phyloP scores from a whole-genome alignment of 208 protist species.

The Crithidia fasciculata region DNA sequence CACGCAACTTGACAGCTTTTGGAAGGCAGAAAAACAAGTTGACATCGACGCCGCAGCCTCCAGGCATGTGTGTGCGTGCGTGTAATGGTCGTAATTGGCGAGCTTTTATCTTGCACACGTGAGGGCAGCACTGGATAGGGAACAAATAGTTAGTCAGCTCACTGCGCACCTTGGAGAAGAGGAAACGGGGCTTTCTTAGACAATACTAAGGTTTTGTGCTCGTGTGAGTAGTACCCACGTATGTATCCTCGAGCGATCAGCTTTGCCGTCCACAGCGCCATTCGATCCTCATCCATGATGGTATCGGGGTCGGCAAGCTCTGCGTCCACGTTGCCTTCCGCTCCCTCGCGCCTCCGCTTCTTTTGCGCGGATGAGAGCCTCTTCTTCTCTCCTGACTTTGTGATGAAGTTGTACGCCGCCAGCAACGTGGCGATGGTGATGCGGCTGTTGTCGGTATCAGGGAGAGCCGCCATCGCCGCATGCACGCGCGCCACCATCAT shows the following conservation, averaged over 20 bases:
- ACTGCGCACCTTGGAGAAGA: conserved; percentile 27
- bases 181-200: conserved; percentile 77
- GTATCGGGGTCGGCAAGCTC: conserved; percentile 19
- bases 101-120: too few species aligned
- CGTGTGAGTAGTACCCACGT: conserved; percentile 82
- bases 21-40: too few species aligned
- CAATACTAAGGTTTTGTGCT: conserved; percentile 83
- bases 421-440: conserved; percentile 65
- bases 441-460: conserved; percentile 70
- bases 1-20: too few species aligned
- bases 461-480: conserved; percentile 44
- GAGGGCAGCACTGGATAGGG: too few species aligned
- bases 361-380: background rate
- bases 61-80: too few species aligned
- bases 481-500: conserved; percentile 68
- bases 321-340: background rate
- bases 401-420: conserved; percentile 50
- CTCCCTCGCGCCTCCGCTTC: conserved; percentile 26
- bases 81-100: too few species aligned
- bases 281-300: conserved; percentile 64
- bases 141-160: background rate
- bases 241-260: conserved; percentile 76
- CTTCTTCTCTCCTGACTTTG: conserved; percentile 20
- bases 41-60: too few species aligned
- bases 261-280: conserved; percentile 71